Base-by-base conservation (phyloP, 805 yeast genomes). In the Nakazawaea holstii region DNA sequence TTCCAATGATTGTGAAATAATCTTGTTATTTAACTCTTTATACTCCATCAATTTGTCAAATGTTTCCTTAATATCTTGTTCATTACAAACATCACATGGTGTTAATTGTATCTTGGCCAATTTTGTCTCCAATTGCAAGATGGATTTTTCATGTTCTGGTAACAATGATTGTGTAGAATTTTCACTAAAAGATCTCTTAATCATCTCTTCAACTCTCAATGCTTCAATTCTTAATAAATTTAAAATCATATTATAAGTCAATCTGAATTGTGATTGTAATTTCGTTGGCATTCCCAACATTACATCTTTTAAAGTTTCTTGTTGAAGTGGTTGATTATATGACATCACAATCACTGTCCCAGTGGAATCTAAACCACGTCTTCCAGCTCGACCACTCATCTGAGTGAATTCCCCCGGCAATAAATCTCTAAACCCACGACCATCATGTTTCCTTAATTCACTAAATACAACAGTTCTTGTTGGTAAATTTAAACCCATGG, bases 341-440 rank as follows among this genome's bases (percentile, higher is more conserved):
- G 95, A 74, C 95, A 94, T 89, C 6, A 91, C 80, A 52, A 94
- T 89, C 10, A 94, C 99, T 0, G 97, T 92, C 60, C 99, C 99
- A 0, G 87, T 88, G 17, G 81, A 69, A 69, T 94, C 99, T 53
- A 94, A 69, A 32, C 99, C 99, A 72, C 99, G 82, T 68, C 99
- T 82, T 51, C 99, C 99, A 0, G 99, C 99, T 65, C 99, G 79
- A 39, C 99, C 99, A 0, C 97, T 91, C 99, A 94, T 94, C 67
- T 92, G 99, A 0, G 98, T 94, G 62, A 92, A 94, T 63, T 94
- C 99, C 46, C 99, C 99, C 0, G 99, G 97, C 8, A 84, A 74
- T 51, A 94, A 72, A 59, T 84, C 79, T 65, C 99, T 76, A 65
- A 88, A 81, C 0, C 78, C 77, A 29, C 82, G 76, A 40, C 98